These are phyloP conservation scores for Mortierella antarctica DNA, from an alignment of 192 early-diverging fungal species.

Conservation along the genomic window DNA sequence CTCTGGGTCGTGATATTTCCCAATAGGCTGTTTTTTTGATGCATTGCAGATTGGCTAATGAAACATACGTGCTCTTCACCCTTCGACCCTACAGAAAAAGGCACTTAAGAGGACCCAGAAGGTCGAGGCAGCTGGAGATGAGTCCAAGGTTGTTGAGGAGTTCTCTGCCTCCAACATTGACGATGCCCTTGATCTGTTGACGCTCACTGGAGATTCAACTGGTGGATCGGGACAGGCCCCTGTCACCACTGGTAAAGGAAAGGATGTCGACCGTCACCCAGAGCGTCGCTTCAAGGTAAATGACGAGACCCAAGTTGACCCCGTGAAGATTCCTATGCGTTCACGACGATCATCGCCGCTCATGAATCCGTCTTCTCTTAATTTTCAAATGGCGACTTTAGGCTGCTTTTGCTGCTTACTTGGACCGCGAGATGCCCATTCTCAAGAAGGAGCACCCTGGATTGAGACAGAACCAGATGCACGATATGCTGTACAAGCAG, in stretches of 20 bases:
- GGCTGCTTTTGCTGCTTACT: constrained; percentile 75
- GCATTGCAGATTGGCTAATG: neutral
- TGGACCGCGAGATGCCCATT: constrained; percentile 76
- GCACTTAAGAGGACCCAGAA: constrained; percentile 67
- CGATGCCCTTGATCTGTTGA: constrained; percentile 83
- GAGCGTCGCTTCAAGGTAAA: constrained; percentile 81
- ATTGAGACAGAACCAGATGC: constrained; percentile 80
- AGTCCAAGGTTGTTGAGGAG: constrained; percentile 67
- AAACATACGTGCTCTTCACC: neutral
- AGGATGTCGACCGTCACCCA: constrained; percentile 86
- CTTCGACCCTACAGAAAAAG: constrained; percentile 57
- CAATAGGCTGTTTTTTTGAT: too few relatives aligned
- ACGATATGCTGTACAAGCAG: constrained; percentile 85
- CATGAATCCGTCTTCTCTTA: neutral
- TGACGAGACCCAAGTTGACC: neutral
- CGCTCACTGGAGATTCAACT: constrained; percentile 22
- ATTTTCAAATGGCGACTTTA: neutral
- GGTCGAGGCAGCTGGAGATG: constrained; percentile 53
- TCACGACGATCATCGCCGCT: neutral
- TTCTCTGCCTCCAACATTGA: constrained; percentile 88
- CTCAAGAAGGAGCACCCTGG: constrained; percentile 85
- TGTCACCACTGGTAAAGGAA: constrained; percentile 50
- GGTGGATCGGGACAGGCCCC: constrained; percentile 25
- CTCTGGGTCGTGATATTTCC: neutral
- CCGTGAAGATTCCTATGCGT: neutral